A percentile compares a stretch with the other conserved stretches of the same genome.
phyloP scores from a whole-genome alignment of 2,329 filamentous ascomycete species.

The Sporothrix phasma region DNA sequence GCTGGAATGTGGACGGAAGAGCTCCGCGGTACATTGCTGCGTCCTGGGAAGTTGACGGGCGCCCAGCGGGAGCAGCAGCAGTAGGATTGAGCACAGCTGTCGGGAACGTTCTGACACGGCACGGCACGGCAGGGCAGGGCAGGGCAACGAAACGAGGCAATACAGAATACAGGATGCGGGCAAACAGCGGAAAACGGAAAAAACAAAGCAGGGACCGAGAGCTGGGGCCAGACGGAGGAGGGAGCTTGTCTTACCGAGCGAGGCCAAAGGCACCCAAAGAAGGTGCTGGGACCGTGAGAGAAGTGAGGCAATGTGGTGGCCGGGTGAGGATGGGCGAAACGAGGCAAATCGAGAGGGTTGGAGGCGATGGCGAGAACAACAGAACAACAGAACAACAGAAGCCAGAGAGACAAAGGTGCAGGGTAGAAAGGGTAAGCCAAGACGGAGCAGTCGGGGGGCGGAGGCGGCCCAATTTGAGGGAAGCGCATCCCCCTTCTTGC shows the following conservation, averaged over 20 bases:
- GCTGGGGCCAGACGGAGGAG: not conserved
- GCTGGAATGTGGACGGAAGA: too few relatives aligned
- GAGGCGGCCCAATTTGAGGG: constrained; percentile 11
- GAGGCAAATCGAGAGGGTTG: not conserved
- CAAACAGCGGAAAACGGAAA: not conserved
- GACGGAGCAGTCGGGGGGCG: not conserved
- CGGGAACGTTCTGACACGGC: too few relatives aligned
- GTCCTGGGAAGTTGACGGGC: too few relatives aligned
- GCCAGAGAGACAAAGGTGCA: not conserved
- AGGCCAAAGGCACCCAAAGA: not conserved
- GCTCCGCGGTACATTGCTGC: too few relatives aligned
- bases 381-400: not conserved
- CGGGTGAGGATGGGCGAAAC: not conserved
- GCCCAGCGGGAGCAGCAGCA: constrained; percentile 7
- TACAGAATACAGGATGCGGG: not conserved
- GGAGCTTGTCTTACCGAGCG: not conserved
- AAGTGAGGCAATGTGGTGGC: constrained; percentile 1
- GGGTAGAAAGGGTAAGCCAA: not conserved
- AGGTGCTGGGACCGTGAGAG: not conserved
- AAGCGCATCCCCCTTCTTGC: not conserved
- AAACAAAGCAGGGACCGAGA: not conserved
- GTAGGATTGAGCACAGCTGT: too few relatives aligned
- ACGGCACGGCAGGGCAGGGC: too few relatives aligned
- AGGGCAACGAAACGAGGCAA: not conserved
- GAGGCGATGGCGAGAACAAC: not conserved